Evolutionary conservation across 345 rosid genomes (phyloP).

Genomic region (Brassica carinata): DNA sequence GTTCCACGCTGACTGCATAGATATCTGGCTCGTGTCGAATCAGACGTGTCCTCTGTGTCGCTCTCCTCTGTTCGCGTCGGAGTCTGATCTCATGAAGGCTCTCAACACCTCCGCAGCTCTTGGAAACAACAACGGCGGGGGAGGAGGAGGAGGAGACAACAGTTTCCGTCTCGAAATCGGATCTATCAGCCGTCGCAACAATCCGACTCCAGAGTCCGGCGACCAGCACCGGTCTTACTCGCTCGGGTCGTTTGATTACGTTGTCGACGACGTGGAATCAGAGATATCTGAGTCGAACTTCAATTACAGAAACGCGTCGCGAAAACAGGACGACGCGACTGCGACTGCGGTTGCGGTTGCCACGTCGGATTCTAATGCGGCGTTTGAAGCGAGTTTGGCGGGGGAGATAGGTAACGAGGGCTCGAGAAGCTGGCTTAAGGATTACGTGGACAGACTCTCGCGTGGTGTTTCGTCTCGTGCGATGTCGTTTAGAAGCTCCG

Average conservation of each 20-base stretch:
- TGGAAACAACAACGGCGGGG: background rate
- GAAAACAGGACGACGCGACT: constrained; percentile 51
- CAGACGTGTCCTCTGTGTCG: constrained; percentile 95
- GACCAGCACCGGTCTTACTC: constrained; percentile 65
- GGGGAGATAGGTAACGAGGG: constrained; percentile 51
- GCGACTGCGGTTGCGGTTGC: constrained; percentile 22
- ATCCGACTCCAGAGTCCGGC: constrained; percentile 31
- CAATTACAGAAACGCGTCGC: constrained; percentile 40
- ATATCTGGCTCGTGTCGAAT: constrained; percentile 71
- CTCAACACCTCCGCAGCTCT: constrained; percentile 18
- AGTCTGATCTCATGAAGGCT: constrained; percentile 62
- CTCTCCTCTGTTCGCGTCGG: constrained; percentile 66
- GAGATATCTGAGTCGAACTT: constrained; percentile 56
- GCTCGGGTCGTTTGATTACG: constrained; percentile 79
- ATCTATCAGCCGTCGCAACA: constrained; percentile 70
- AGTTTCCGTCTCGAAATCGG: constrained; percentile 94
- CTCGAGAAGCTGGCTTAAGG: constrained; percentile 83
- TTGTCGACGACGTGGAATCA: constrained; percentile 74
- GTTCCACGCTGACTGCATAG: constrained; percentile 78
- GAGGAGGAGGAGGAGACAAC: constrained; percentile 34
- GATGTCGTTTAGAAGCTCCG: constrained; percentile 76
- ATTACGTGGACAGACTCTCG: constrained; percentile 80
- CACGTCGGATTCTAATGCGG: constrained; percentile 1
- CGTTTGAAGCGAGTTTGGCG: constrained; percentile 50
- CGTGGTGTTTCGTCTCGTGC: constrained; percentile 32